Evolutionary conservation across 1,139 yeast genomes (phyloP).

Genomic region (Zygosaccharomyces pseudobailii): DNA sequence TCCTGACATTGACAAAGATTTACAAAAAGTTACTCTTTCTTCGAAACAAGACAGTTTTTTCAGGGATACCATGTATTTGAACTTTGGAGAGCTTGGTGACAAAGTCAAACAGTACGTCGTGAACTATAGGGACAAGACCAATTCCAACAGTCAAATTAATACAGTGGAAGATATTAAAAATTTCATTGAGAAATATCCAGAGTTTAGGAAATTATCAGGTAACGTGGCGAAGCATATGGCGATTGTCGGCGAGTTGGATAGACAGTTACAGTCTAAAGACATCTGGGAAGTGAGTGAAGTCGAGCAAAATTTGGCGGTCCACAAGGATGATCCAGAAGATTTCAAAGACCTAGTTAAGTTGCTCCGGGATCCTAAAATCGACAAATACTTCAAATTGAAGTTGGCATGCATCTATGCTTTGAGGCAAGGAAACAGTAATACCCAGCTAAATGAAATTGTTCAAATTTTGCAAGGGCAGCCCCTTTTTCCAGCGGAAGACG

Average conservation of each 20-base stretch:
- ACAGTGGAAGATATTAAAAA: slow-evolving; percentile 85
- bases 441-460: slow-evolving; percentile 19
- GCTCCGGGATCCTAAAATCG: slow-evolving; percentile 32
- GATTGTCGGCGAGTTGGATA: slow-evolving; percentile 78
- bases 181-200: slow-evolving; percentile 89
- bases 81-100: slow-evolving; percentile 93
- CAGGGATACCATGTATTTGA: slow-evolving; percentile 73
- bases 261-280: slow-evolving; percentile 53
- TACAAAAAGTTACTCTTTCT: slow-evolving; percentile 58
- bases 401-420: slow-evolving; percentile 69
- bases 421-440: slow-evolving; percentile 47
- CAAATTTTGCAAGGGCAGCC: slow-evolving; percentile 16
- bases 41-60: slow-evolving; percentile 72
- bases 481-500: slow-evolving; percentile 25
- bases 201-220: slow-evolving; percentile 77
- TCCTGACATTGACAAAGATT: slow-evolving; percentile 40
- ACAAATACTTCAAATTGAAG: slow-evolving; percentile 46
- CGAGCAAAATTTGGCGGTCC: slow-evolving; percentile 79
- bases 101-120: slow-evolving; percentile 80
- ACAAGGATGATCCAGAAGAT: slow-evolving; percentile 51
- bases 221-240: slow-evolving; percentile 94
- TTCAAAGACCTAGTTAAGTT: slow-evolving; percentile 44
- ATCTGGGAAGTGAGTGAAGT: slow-evolving; percentile 86
- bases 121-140: slow-evolving; percentile 75
- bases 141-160: slow-evolving; percentile 63